Evolutionary conservation across 2,329 filamentous ascomycete species (phyloP).

Genomic region (Cytospora schulzeri): DNA sequence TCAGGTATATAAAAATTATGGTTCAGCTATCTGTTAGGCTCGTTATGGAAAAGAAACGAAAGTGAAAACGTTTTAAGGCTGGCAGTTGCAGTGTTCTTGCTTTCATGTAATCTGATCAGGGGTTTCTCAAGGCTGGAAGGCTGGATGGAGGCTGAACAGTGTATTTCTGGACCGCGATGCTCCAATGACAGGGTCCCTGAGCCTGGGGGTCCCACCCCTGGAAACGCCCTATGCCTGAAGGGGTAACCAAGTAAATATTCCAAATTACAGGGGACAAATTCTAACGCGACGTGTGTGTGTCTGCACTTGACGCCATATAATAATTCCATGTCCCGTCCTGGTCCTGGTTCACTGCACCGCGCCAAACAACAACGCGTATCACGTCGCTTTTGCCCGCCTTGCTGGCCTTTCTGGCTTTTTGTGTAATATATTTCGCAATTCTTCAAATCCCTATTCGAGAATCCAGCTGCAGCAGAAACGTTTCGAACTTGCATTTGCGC

Average conservation of each 20-base stretch:
- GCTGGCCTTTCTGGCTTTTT: not conserved
- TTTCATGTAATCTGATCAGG: no score
- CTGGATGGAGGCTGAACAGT: no score
- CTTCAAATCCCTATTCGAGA: not conserved
- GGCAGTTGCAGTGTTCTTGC: not conserved
- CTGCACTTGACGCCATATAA: slow-evolving; percentile 1
- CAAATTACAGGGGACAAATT: slow-evolving; percentile 13
- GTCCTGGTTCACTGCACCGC: slow-evolving; percentile 4
- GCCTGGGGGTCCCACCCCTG: not conserved
- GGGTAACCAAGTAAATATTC: slow-evolving; percentile 26
- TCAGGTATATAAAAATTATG: not conserved
- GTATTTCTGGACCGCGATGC: no score
- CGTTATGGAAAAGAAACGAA: not conserved
- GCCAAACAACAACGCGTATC: slow-evolving; percentile 20
- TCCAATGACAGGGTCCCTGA: not conserved
- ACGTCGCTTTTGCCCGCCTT: slow-evolving; percentile 5
- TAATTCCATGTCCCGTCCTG: slow-evolving; percentile 1
- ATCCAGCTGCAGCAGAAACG: not conserved
- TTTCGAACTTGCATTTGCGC: no score
- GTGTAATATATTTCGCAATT: not conserved
- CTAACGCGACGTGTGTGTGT: slow-evolving; percentile 24
- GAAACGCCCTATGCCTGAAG: slow-evolving; percentile 15
- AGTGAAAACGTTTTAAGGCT: not conserved
- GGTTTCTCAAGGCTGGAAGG: no score
- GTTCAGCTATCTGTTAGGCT: not conserved